Evolutionary conservation across 2,329 filamentous ascomycete species (phyloP).

Genomic region (Trichoderma semiorbis): DNA sequence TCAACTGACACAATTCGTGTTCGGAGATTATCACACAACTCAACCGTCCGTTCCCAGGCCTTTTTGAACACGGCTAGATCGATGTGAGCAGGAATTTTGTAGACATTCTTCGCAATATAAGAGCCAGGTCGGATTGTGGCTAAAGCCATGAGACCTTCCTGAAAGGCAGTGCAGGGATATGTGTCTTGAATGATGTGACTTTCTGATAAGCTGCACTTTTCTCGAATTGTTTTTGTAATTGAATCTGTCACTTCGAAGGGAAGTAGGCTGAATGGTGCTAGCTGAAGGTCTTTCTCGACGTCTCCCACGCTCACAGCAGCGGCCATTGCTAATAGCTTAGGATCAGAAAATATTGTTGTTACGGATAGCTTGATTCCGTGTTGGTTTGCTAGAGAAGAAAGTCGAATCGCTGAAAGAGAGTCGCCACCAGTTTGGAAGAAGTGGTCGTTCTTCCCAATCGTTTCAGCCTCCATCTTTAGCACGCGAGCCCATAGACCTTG

Average conservation of each 20-base stretch:
- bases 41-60: slow-evolving; percentile 22
- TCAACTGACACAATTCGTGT: slow-evolving; percentile 22
- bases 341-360: background rate
- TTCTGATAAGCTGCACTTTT: background rate
- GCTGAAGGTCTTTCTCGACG: background rate
- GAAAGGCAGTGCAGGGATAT: slow-evolving; percentile 37
- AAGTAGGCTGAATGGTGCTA: background rate
- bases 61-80: slow-evolving; percentile 18
- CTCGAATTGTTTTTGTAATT: background rate
- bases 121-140: slow-evolving; percentile 23
- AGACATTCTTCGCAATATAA: slow-evolving; percentile 21
- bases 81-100: slow-evolving; percentile 8
- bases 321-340: background rate
- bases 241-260: background rate
- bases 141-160: slow-evolving; percentile 36
- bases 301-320: background rate
- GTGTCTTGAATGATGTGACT: slow-evolving; percentile 25
- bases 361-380: background rate
- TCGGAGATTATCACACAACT: slow-evolving; percentile 21
- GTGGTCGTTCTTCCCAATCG: slow-evolving; percentile 23
- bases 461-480: background rate
- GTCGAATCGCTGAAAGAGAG: slow-evolving; percentile 31
- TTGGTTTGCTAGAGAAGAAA: background rate
- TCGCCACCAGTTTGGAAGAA: slow-evolving; percentile 43
- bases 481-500: slow-evolving; percentile 2